Percentiles rank a stretch among this genome's conserved stretches.
phyloP scores from a whole-genome alignment of 1,284 basidiomycete species.

The Veloporphyrellus conicus region DNA sequence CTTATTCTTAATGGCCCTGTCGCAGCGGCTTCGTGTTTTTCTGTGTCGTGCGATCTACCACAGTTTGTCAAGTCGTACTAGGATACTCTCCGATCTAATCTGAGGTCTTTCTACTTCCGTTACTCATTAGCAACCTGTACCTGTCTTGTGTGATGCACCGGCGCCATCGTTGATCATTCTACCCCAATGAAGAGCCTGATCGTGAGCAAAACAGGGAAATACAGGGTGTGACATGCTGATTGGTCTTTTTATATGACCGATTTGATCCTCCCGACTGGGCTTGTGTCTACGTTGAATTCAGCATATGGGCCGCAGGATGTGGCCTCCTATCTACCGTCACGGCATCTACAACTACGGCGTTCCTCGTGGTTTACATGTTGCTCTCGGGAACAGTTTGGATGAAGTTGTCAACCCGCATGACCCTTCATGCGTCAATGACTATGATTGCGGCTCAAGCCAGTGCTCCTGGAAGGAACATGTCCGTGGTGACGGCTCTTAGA shows the following conservation, averaged over 20 bases:
- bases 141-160: background rate
- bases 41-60: conserved; percentile 61
- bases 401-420: too few relatives aligned
- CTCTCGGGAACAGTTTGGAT: too few relatives aligned
- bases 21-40: conserved; percentile 56
- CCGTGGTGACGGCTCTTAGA: conserved; percentile 65
- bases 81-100: conserved; percentile 39
- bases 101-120: conserved; percentile 34
- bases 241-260: conserved; percentile 2
- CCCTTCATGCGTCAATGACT: conserved; percentile 57
- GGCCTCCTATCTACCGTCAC: conserved; percentile 65
- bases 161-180: conserved; percentile 6
- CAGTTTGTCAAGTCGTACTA: conserved; percentile 73
- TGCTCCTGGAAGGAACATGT: conserved; percentile 62
- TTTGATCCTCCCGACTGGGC: conserved; percentile 32
- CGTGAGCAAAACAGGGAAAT: conserved; percentile 63
- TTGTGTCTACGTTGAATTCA: conserved; percentile 64
- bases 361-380: conserved; percentile 65
- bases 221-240: conserved; percentile 40
- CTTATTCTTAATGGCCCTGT: background rate
- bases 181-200: conserved; percentile 47
- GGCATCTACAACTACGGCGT: conserved; percentile 44
- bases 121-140: conserved; percentile 53
- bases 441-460: conserved; percentile 69
- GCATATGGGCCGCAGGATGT: conserved; percentile 64